phyloP scores from a whole-genome alignment of 2,329 filamentous ascomycete genomes.

The Daldinia eschscholtzii region DNA sequence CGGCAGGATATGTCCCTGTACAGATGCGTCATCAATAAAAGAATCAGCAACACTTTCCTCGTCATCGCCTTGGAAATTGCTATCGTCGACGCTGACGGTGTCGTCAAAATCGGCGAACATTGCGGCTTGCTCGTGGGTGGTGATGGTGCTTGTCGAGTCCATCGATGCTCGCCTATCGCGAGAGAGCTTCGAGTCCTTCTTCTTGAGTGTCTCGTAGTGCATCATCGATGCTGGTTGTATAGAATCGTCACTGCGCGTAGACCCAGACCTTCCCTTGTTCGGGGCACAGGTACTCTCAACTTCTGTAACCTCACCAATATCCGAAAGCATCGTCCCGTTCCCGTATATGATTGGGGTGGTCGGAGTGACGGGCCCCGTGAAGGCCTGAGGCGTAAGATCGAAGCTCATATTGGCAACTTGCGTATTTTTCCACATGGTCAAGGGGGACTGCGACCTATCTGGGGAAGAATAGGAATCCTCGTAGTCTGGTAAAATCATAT shows the following conservation, averaged over 20 bases:
- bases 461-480: constrained; percentile 68
- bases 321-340: constrained; percentile 76
- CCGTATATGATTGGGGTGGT: constrained; percentile 76
- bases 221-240: constrained; percentile 46
- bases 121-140: constrained; percentile 62
- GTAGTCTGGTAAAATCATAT: constrained; percentile 90
- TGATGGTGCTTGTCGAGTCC: constrained; percentile 73
- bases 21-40: constrained; percentile 62
- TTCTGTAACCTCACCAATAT: constrained; percentile 71
- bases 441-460: constrained; percentile 64
- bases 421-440: constrained; percentile 66
- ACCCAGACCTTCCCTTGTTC: constrained; percentile 54
- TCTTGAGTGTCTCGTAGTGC: constrained; percentile 59
- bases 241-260: constrained; percentile 51
- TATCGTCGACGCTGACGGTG: constrained; percentile 71
- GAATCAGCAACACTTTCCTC: constrained; percentile 74
- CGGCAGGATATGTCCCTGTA: constrained; percentile 49
- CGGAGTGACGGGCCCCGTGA: constrained; percentile 62
- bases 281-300: constrained; percentile 63
- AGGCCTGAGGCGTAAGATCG: constrained; percentile 57
- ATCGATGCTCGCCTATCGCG: constrained; percentile 67
- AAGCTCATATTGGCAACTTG: constrained; percentile 58
- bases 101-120: constrained; percentile 74
- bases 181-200: constrained; percentile 56
- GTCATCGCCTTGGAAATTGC: constrained; percentile 75